Percentiles rank a stretch among this genome's conserved stretches.
These are phyloP conservation scores for Fusarium coicis DNA, from an alignment of 2,329 filamentous ascomycete genomes.

Conservation along the genomic window DNA sequence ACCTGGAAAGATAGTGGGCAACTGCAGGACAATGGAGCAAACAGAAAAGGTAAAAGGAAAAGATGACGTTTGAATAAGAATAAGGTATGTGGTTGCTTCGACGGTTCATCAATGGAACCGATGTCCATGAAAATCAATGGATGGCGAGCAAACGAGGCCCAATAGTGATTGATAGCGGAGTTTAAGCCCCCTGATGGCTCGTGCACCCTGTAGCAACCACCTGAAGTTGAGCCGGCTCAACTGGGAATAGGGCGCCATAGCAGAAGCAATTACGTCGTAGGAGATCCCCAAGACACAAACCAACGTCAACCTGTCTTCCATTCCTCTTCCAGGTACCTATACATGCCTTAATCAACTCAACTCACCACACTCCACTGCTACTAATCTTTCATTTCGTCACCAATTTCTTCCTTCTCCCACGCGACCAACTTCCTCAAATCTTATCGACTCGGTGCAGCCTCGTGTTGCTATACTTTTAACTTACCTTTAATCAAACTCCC, in stretches of 20 bases:
- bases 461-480: slow-evolving; percentile 12
- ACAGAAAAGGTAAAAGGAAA: not conserved
- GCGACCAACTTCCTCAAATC: slow-evolving; percentile 13
- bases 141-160: not conserved
- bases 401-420: slow-evolving; percentile 24
- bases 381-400: slow-evolving; percentile 22
- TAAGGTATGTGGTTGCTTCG: not conserved
- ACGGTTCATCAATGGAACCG: not conserved
- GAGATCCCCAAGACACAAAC: not conserved
- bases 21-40: not conserved
- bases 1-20: slow-evolving; percentile 3
- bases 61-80: not conserved
- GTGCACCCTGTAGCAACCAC: slow-evolving; percentile 33
- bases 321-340: slow-evolving; percentile 7
- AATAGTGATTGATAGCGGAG: slow-evolving; percentile 10
- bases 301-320: slow-evolving; percentile 27
- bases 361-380: slow-evolving; percentile 13
- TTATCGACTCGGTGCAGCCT: slow-evolving; percentile 17
- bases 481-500: slow-evolving; percentile 17
- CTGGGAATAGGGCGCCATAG: slow-evolving; percentile 30
- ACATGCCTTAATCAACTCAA: not conserved
- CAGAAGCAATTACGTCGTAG: slow-evolving; percentile 41
- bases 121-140: not conserved
- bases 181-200: slow-evolving; percentile 29
- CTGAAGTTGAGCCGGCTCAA: slow-evolving; percentile 25